Conservation (phyloP, 2,329 filamentous ascomycete genomes). For the Amesomyces nigricolor region DNA sequence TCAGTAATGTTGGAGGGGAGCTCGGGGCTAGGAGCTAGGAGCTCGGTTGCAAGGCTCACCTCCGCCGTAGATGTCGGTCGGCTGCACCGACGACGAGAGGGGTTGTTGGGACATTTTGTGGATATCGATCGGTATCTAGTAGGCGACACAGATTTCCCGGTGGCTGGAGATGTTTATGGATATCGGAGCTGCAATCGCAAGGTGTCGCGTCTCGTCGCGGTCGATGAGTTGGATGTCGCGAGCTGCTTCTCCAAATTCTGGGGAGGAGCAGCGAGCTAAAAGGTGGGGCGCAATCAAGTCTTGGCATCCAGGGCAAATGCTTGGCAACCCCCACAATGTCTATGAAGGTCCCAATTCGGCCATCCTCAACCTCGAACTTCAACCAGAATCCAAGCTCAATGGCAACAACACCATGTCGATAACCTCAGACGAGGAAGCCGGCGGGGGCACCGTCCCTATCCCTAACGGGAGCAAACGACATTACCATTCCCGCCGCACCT, state of each 20-base stretch:
- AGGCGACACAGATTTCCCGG: not conserved
- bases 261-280: not conserved
- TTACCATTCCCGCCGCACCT: conserved; percentile 2
- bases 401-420: conserved; percentile 25
- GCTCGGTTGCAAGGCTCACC: conserved; percentile 36
- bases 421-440: conserved; percentile 28
- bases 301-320: conserved; percentile 5
- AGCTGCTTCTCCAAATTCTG: conserved; percentile 18
- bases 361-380: too few species aligned
- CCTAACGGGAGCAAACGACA: conserved; percentile 7
- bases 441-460: conserved; percentile 16
- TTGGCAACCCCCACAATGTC: not conserved
- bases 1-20: conserved; percentile 1
- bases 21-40: not conserved
- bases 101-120: conserved; percentile 48
- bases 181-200: not conserved
- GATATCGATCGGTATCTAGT: not conserved
- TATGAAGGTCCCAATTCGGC: too few species aligned
- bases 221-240: conserved; percentile 3
- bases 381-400: not conserved
- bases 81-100: conserved; percentile 50
- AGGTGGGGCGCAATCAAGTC: conserved; percentile 1
- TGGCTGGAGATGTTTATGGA: not conserved
- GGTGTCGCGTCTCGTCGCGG: conserved; percentile 6
- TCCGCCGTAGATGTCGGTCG: conserved; percentile 60